Conservation (phyloP, 2,329 filamentous ascomycete genomes). For the Colletotrichum truncatum region DNA sequence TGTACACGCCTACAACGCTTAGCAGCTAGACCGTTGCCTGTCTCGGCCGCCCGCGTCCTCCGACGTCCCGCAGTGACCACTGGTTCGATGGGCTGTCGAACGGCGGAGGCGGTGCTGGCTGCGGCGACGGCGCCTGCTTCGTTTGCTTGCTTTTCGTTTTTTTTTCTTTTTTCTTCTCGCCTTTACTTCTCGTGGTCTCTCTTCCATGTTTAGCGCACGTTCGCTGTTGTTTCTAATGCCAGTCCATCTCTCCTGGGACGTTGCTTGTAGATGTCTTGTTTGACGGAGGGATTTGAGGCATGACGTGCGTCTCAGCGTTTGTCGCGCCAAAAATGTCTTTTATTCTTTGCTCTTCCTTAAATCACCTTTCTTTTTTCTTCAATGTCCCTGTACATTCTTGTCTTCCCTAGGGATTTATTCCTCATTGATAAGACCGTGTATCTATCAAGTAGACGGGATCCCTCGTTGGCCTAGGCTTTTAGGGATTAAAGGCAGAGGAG, state of each 20-base stretch:
- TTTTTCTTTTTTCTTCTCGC: neutral
- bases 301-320: constrained; percentile 10
- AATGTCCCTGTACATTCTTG: neutral
- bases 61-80: constrained; percentile 5
- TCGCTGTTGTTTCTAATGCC: neutral
- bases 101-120: neutral
- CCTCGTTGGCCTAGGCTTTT: neutral
- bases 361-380: neutral
- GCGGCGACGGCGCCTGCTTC: neutral
- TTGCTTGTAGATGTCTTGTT: neutral
- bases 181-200: neutral
- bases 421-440: no score
- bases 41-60: constrained; percentile 13
- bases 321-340: neutral
- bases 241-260: neutral
- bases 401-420: no score
- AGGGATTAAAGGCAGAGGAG: neutral
- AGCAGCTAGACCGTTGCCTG: constrained; percentile 15
- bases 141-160: neutral
- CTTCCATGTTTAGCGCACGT: neutral
- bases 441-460: neutral
- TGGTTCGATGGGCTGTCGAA: neutral
- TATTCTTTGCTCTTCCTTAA: no score
- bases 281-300: neutral
- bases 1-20: neutral